Evolutionary conservation across 176 grass and related monocot genomes (phyloP).

Genomic region (Rhipidocladum racemiflorum): DNA sequence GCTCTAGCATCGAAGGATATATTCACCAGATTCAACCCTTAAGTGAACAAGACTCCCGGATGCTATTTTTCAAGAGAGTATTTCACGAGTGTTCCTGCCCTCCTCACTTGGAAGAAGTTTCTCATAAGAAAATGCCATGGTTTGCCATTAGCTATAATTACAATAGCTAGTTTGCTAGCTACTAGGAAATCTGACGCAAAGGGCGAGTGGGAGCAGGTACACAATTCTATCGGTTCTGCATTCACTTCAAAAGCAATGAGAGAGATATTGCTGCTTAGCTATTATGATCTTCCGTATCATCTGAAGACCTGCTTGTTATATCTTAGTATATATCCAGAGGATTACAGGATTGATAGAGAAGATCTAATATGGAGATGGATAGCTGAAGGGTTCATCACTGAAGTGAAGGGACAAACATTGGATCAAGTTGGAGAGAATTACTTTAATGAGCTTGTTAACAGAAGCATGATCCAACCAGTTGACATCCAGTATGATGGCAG

Average conservation of each 20-base stretch:
- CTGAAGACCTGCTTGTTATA: constrained; percentile 27
- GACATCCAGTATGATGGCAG: neutral
- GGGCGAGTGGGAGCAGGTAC: neutral
- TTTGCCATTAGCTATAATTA: constrained; percentile 31
- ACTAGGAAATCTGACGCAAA: neutral
- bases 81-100: neutral
- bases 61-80: neutral
- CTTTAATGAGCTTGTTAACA: neutral
- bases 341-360: too few relatives aligned
- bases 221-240: neutral
- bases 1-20: neutral
- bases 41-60: neutral
- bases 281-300: constrained; percentile 1
- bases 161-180: constrained; percentile 7
- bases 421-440: neutral
- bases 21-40: neutral
- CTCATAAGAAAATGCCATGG: constrained; percentile 28
- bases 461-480: neutral
- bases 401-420: neutral
- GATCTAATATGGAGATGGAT: too few relatives aligned
- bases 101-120: neutral
- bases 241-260: neutral
- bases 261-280: constrained; percentile 28
- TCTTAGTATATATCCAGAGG: too few relatives aligned
- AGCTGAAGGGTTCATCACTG: too few relatives aligned